A percentile compares a stretch with the other conserved stretches of the same genome.
phyloP scores from a whole-genome alignment of 345 rosid genomes.

The Populus deltoides region DNA sequence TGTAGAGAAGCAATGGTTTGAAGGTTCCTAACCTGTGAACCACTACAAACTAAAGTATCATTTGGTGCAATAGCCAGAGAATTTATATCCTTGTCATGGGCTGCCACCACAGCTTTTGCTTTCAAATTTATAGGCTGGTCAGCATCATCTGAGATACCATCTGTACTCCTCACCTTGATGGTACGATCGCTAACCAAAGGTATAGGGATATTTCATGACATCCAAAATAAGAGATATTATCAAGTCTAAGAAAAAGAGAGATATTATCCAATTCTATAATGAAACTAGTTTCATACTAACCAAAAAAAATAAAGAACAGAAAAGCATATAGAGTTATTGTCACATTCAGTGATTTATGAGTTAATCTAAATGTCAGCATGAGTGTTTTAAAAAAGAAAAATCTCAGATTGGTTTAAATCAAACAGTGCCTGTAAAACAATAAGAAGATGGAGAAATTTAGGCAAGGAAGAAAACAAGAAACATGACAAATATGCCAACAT shows the following conservation, averaged over 20 bases:
- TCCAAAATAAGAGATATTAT: too few species aligned
- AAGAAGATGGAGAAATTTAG: not conserved
- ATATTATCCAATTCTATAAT: not conserved
- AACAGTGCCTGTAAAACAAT: not conserved
- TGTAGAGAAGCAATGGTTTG: not conserved
- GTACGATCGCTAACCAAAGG: conserved; percentile 73
- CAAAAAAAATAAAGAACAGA: not conserved
- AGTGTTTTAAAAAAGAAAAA: not conserved
- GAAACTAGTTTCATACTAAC: not conserved
- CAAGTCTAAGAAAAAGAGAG: too few species aligned
- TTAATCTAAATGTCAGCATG: not conserved
- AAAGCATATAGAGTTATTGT: not conserved
- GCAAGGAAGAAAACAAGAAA: too few species aligned
- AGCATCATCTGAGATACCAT: conserved; percentile 53
- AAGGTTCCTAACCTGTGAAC: conserved; percentile 69
- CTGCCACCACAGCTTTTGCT: conserved; percentile 86
- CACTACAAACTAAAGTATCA: conserved; percentile 86
- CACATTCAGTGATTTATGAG: not conserved
- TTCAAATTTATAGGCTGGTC: conserved; percentile 67
- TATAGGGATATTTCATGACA: too few species aligned
- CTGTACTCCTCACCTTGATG: conserved; percentile 86
- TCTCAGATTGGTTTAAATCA: not conserved
- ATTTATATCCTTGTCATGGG: conserved; percentile 92
- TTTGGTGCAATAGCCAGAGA: conserved; percentile 86
- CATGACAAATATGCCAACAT: not conserved